A percentile compares a stretch with the other conserved stretches of the same genome.
Conservation (phyloP, 164 flowering plant species). For the Stephania yunnanensis region DNA sequence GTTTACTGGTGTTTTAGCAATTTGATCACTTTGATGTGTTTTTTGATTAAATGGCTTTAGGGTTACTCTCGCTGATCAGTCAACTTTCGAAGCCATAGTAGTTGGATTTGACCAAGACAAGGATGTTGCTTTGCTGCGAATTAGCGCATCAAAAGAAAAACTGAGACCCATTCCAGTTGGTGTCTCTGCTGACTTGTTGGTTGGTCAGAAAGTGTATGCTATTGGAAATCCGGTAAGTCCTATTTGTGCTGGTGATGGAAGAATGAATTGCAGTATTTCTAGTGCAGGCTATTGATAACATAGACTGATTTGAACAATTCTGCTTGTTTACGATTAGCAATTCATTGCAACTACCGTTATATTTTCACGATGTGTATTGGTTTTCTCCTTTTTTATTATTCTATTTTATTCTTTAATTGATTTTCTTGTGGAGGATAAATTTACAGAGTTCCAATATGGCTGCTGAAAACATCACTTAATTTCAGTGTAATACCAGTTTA, state of each 20-base stretch:
- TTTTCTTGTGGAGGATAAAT: no score
- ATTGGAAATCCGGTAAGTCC: constrained; percentile 91
- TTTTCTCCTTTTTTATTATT: background rate
- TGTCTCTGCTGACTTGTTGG: constrained; percentile 89
- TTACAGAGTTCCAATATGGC: no score
- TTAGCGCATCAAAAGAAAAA: constrained; percentile 83
- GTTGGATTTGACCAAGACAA: constrained; percentile 98
- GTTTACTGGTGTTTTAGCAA: background rate
- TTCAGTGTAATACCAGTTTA: no score
- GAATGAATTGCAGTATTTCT: background rate
- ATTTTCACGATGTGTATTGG: background rate
- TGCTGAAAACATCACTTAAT: no score
- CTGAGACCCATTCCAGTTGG: constrained; percentile 90
- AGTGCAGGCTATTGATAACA: background rate
- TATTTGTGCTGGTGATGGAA: background rate
- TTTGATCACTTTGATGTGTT: background rate
- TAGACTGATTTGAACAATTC: background rate
- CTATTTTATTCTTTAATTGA: background rate
- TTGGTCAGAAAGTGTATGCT: constrained; percentile 97
- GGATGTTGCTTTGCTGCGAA: constrained; percentile 87
- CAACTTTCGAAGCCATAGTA: constrained; percentile 83
- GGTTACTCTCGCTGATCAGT: constrained; percentile 94
- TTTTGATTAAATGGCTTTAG: constrained; percentile 30
- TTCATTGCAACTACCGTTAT: background rate
- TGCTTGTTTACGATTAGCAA: background rate